Evolutionary conservation across 495 filamentous ascomycete species (phyloP).

Genomic region (Penicillium roqueforti): DNA sequence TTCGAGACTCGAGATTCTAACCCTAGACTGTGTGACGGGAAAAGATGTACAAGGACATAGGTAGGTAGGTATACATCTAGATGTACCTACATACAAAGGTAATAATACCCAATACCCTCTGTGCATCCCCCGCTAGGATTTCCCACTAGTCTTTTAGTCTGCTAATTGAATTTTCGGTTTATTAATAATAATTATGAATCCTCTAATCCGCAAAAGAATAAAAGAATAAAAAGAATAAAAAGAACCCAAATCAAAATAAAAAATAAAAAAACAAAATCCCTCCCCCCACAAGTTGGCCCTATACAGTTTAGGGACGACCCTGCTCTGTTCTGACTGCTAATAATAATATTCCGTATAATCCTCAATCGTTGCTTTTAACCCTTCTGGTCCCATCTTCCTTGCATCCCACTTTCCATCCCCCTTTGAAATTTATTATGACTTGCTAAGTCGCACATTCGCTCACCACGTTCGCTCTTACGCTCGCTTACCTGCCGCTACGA

Average conservation of each 20-base stretch:
- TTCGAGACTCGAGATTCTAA: slow-evolving; percentile 1
- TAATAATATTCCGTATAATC: slow-evolving; percentile 27
- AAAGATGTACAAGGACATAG: no score
- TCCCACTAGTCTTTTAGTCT: slow-evolving; percentile 21
- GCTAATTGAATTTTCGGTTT: slow-evolving; percentile 2
- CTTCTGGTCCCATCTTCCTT: slow-evolving; percentile 23
- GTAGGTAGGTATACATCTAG: no score
- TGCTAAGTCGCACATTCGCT: slow-evolving; percentile 41
- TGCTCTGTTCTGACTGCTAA: slow-evolving; percentile 22
- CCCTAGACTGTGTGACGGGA: slow-evolving; percentile 12
- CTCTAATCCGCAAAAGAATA: background rate
- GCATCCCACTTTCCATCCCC: slow-evolving; percentile 17
- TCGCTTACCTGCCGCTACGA: slow-evolving; percentile 39
- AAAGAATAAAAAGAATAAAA: slow-evolving; percentile 1
- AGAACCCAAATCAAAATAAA: slow-evolving; percentile 11
- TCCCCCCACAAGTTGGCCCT: slow-evolving; percentile 22
- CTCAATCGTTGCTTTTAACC: slow-evolving; percentile 25
- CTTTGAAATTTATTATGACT: slow-evolving; percentile 32
- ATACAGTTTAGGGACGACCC: slow-evolving; percentile 30
- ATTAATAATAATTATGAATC: slow-evolving; percentile 5
- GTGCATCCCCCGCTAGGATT: slow-evolving; percentile 35
- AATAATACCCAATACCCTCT: slow-evolving; percentile 6
- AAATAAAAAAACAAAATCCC: background rate
- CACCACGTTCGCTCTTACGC: slow-evolving; percentile 43
- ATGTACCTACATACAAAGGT: background rate